These are phyloP conservation scores for Curvularia eragrostidis DNA, from an alignment of 2,329 filamentous ascomycete genomes.

Conservation along the genomic window DNA sequence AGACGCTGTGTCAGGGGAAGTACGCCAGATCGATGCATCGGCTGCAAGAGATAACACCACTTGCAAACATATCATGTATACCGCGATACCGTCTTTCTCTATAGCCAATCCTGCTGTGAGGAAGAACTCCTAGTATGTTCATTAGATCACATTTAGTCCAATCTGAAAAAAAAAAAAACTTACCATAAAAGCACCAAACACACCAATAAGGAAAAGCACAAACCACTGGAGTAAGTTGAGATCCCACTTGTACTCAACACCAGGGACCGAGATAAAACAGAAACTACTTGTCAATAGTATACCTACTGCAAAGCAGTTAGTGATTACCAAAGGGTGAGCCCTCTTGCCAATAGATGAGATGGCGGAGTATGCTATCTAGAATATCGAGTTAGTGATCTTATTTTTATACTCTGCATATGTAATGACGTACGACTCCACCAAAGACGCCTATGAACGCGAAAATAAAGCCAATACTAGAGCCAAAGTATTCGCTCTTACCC, in stretches of 20 bases:
- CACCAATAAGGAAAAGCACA: not conserved
- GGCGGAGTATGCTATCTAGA: not conserved
- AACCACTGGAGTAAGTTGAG: not conserved
- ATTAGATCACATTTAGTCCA: not conserved
- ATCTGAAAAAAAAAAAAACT: not conserved
- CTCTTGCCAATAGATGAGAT: not conserved
- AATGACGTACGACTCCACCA: not conserved
- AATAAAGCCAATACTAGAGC: not conserved
- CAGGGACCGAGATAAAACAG: not conserved
- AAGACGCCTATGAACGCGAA: not conserved
- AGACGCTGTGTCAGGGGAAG: not conserved
- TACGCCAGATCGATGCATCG: not conserved
- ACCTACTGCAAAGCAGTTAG: not conserved
- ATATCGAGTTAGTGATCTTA: not conserved
- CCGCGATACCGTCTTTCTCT: not conserved
- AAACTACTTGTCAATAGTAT: not conserved
- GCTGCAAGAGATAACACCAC: not conserved
- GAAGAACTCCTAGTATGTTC: not conserved
- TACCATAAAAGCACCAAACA: conserved; percentile 1
- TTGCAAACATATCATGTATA: not conserved
- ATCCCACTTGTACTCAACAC: not conserved
- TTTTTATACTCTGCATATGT: not conserved
- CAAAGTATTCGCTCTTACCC: not conserved
- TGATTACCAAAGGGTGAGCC: not conserved
- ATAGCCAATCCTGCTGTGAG: not conserved